A percentile compares a stretch with the other conserved stretches of the same genome.
Conservation (phyloP, 306 rosid species). For the Argentina anserina region DNA sequence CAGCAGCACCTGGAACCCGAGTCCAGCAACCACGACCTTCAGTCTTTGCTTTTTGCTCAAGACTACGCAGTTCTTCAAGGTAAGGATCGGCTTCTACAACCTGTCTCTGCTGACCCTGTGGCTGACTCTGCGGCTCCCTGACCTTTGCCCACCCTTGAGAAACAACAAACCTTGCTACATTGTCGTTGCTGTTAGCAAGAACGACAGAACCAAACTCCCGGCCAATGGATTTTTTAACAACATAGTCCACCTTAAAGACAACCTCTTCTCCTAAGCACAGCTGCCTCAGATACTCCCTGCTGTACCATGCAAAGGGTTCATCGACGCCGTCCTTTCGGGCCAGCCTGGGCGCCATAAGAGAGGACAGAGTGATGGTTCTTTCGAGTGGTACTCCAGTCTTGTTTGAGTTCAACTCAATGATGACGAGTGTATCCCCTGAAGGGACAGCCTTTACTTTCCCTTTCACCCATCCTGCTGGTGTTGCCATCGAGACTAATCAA, state of each 20-base stretch:
- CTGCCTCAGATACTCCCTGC: conserved; percentile 82
- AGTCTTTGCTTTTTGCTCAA: conserved; percentile 78
- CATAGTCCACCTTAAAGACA: conserved; percentile 72
- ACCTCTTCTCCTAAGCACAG: conserved; percentile 85
- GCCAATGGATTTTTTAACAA: conserved; percentile 47
- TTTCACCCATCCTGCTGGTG: conserved; percentile 82
- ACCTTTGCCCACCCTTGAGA: conserved; percentile 95
- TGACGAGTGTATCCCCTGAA: conserved; percentile 85
- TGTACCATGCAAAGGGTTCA: conserved; percentile 95
- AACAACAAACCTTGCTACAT: conserved; percentile 71
- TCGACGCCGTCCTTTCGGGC: conserved; percentile 78
- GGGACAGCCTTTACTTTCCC: conserved; percentile 84
- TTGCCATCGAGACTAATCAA: conserved; percentile 40
- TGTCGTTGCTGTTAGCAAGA: conserved; percentile 46
- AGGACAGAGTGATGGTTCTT: conserved; percentile 70
- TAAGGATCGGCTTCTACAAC: conserved; percentile 82
- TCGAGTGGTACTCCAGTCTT: conserved; percentile 81
- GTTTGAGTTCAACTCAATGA: conserved; percentile 58
- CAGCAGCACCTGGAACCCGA: conserved; percentile 78
- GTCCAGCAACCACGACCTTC: conserved; percentile 89
- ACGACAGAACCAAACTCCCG: conserved; percentile 88
- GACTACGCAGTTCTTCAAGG: conserved; percentile 60
- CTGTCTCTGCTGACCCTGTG: conserved; percentile 49
- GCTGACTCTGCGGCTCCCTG: conserved; percentile 45
- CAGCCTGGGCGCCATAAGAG: conserved; percentile 77